Base-by-base conservation (phyloP, 2,329 filamentous ascomycete species). In the Diaporthe vaccinii region DNA sequence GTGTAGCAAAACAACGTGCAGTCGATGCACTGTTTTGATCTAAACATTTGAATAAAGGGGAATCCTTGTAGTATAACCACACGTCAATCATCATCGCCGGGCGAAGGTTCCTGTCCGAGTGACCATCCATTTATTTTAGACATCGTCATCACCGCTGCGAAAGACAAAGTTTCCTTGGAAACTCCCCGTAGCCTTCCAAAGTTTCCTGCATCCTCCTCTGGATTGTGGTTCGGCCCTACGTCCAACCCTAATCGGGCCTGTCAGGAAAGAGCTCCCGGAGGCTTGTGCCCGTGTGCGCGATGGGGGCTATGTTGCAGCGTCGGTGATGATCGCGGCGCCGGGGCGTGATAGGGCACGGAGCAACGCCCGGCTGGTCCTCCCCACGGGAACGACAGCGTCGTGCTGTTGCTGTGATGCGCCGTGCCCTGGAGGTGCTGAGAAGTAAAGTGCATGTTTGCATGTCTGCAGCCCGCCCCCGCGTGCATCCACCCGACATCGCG, bases 171-270 rank as follows among this genome's bases (percentile, higher is more conserved):
- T 34, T 17, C 9, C 20, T 17, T 58, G 15, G 2, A 36, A 34
- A 20, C 15, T 34, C 15, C 58, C n/a, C 15, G 4, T 22, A 0
- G 22, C 20, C 17, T 34, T 34, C 8, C 8, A 34, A 34, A 34
- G 34, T 36, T 9, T 46, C 25, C 6, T 51, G 28, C 41, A 67
- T 36, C 41, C 41, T 25, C 44, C 4, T 15, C 22, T 17, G 44
- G 25, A n/a, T 15, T 15, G 62, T 46, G 62, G 62, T 36, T n/a
- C 62, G 62, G 62, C 62, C 62, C 46, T 53, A 53, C 31, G 22
- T 39, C 46, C 44, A 68, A 49, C 7, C 22, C 22, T 7, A 34
- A 10, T 22, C 65, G 31, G 65, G 9, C 22, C 65, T 68, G 46
- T 68, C 65, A 39, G 22, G 65, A 41, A 20, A 3, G 12, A 28